phyloP scores from a whole-genome alignment of 1,284 basidiomycete genomes.

The Coniferiporia sulphurascens region DNA sequence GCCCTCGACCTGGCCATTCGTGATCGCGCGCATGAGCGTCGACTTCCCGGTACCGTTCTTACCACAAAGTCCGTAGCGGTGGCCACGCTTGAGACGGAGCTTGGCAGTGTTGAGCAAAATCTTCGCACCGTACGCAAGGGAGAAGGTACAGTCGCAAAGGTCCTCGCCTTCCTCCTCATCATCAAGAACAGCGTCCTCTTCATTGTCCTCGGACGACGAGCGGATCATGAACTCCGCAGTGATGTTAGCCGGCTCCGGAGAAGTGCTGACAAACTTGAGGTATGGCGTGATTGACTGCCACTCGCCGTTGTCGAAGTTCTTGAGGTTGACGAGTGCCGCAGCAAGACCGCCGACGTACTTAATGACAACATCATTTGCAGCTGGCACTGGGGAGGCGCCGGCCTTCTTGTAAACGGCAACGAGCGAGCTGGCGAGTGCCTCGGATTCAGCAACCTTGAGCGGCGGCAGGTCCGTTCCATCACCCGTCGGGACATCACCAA shows the following conservation, averaged over 20 bases:
- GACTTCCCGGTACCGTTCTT: constrained; percentile 99
- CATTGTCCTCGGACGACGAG: constrained; percentile 76
- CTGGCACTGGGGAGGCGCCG: constrained; percentile 49
- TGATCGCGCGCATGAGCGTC: constrained; percentile 95
- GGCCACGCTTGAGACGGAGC: constrained; percentile 96
- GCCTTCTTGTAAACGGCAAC: constrained; percentile 81
- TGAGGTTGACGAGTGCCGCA: constrained; percentile 81
- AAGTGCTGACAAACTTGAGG: constrained; percentile 62
- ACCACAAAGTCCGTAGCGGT: constrained; percentile 97
- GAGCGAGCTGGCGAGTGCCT: constrained; percentile 62
- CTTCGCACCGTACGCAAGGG: constrained; percentile 97
- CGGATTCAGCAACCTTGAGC: constrained; percentile 69
- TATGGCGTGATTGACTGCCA: constrained; percentile 85
- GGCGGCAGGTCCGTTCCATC: constrained; percentile 90
- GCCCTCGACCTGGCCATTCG: constrained; percentile 95
- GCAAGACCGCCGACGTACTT: constrained; percentile 79
- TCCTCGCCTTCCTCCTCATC: constrained; percentile 98
- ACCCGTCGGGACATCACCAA: constrained; percentile 80
- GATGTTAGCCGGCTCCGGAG: constrained; percentile 65
- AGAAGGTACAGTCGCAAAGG: constrained; percentile 98
- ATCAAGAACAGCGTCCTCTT: constrained; percentile 66
- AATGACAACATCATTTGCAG: constrained; percentile 54
- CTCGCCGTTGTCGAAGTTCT: constrained; percentile 87
- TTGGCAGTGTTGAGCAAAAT: constrained; percentile 94
- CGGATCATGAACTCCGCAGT: constrained; percentile 85